Base-by-base conservation (phyloP, 2,329 filamentous ascomycete genomes). In the Ophiocordyceps polyrhachis-furcata region DNA sequence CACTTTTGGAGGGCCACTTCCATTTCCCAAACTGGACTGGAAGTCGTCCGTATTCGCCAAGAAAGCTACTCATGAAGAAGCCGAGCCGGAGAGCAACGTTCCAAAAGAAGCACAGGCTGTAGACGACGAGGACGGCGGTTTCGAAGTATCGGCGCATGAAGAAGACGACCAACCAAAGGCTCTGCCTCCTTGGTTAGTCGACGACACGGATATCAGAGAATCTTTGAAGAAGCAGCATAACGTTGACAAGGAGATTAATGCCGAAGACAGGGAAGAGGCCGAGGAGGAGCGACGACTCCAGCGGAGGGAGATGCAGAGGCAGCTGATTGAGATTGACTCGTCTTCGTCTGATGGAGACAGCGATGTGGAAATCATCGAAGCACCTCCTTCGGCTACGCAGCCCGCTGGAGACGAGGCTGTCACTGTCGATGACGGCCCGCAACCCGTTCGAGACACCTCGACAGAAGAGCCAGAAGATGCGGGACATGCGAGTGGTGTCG, bases 1-100 rank as follows among this genome's bases (percentile, higher is more conserved):
- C 52, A 69, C 75, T 0, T 76, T 93, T 55, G 75, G 76, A 50
- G 89, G 89, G 0, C 86, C 88, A 0, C 62, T 98, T 5, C 91
- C 91, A 0, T 98, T 98, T 55, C 87, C 94, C 52, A 89, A 86
- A 55, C 69, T 94, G 1, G 77, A 82, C 41, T 78, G 73, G 69
- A 79, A 74, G 44, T 79, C 74, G 2, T 72, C 69, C 1, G 65
- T 78, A 2, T 78, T 77, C 48, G 62, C 61, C 5, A 69, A 66
- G 49, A 68, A 65, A 45, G 48, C 51, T 7, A 45, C 47, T 1
- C 50, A 57, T 11, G 53, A 53, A 21, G 32, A 44, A 13, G 40
- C 50, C 8, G 48, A 53, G 5, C 56, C 58, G n/a, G 42, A 49
- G 11, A 38, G 40, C 3, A 48, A 46, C 45, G 49, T 61, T 28